Evolutionary conservation across 129 eudicot genomes (phyloP).

Genomic region (Lonicera japonica): DNA sequence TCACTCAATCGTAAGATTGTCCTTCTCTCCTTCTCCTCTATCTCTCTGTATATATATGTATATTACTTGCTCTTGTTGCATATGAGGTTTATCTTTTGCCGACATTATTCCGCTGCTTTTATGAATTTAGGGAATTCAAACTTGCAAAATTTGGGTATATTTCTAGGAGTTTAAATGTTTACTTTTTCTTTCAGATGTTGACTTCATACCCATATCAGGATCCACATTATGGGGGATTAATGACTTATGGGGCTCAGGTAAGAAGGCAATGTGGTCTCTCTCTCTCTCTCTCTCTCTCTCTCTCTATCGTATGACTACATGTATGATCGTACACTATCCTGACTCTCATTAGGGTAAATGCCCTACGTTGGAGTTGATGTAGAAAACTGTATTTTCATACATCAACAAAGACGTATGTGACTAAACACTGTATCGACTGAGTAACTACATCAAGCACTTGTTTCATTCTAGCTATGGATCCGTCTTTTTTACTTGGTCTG

Average conservation of each 20-base stretch:
- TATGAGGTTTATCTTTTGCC: too few relatives aligned
- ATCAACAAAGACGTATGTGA: neutral
- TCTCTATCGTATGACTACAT: neutral
- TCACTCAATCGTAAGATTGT: slow-evolving; percentile 47
- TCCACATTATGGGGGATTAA: slow-evolving; percentile 49
- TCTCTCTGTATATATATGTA: neutral
- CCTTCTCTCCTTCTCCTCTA: neutral
- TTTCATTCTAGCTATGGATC: neutral
- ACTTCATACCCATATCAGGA: slow-evolving; percentile 58
- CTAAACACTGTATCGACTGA: neutral
- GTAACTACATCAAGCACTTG: neutral
- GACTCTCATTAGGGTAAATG: neutral
- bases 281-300: neutral
- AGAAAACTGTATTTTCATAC: too few relatives aligned
- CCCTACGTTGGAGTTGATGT: neutral
- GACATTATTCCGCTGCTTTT: neutral
- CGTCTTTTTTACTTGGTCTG: neutral
- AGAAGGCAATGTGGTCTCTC: slow-evolving; percentile 9
- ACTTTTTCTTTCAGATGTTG: slow-evolving; percentile 38
- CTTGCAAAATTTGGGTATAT: neutral
- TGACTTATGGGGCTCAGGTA: slow-evolving; percentile 60
- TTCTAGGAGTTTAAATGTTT: neutral
- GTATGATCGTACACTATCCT: neutral
- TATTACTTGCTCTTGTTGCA: neutral
- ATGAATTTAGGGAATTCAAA: neutral